Conservation (phyloP, 2,329 filamentous ascomycete genomes). For the Nothophaeocryptopus gaeumannii region DNA sequence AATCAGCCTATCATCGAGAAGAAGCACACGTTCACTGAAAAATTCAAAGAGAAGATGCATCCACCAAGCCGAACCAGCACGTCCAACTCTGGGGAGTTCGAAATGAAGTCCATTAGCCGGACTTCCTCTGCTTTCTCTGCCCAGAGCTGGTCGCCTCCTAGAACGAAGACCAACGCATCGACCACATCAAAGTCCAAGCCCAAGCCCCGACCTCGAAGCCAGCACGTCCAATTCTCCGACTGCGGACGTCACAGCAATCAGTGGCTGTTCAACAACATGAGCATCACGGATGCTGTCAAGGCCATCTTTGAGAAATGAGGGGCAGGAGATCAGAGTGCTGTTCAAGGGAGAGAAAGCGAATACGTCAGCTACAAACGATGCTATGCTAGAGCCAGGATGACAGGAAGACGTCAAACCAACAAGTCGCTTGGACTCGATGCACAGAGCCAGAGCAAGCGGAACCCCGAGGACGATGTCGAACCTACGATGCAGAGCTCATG, state of each 20-base stretch:
- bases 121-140: slow-evolving; percentile 4
- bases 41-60: slow-evolving; percentile 13
- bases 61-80: slow-evolving; percentile 15
- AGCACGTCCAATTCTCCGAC: slow-evolving; percentile 29
- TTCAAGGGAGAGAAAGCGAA: too few species aligned
- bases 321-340: neutral
- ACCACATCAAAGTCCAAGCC: neutral
- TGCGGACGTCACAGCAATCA: slow-evolving; percentile 51
- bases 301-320: slow-evolving; percentile 26
- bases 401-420: too few species aligned
- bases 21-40: slow-evolving; percentile 2
- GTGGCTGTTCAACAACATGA: slow-evolving; percentile 52
- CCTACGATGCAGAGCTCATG: too few species aligned
- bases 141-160: slow-evolving; percentile 10
- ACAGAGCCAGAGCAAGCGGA: too few species aligned
- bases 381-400: too few species aligned
- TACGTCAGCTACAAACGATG: too few species aligned
- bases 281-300: slow-evolving; percentile 45
- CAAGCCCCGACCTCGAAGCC: slow-evolving; percentile 9
- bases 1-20: neutral
- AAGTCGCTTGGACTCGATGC: too few species aligned
- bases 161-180: neutral
- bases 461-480: too few species aligned
- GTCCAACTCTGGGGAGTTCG: slow-evolving; percentile 12
- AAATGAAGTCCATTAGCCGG: slow-evolving; percentile 15